Percentiles rank a stretch among this genome's conserved stretches.
Evolutionary conservation across 2,329 filamentous ascomycete species (phyloP).

Genomic region (Colletotrichum tropicicola): DNA sequence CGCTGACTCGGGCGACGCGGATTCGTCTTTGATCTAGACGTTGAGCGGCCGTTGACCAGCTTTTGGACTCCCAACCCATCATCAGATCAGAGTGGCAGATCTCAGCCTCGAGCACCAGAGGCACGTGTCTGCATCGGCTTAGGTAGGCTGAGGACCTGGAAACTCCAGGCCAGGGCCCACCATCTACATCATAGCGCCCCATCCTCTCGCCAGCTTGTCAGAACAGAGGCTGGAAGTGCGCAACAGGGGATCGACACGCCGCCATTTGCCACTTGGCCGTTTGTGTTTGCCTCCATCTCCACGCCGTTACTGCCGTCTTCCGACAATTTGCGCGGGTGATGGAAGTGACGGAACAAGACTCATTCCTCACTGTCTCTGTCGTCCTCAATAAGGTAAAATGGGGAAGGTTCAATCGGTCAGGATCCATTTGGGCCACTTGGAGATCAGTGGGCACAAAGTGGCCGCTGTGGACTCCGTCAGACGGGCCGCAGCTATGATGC

Average conservation of each 20-base stretch:
- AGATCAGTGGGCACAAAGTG: neutral
- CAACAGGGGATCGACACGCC: conserved; percentile 10
- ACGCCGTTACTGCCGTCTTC: conserved; percentile 4
- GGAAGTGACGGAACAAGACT: neutral
- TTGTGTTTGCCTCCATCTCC: neutral
- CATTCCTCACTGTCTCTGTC: too few species aligned
- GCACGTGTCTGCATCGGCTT: too few species aligned
- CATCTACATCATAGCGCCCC: conserved; percentile 13
- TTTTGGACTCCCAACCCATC: too few species aligned
- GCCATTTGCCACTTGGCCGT: conserved; percentile 18
- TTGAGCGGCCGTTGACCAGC: neutral
- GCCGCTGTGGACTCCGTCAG: neutral
- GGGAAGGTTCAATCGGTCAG: neutral
- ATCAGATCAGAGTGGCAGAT: neutral
- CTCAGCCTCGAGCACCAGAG: neutral
- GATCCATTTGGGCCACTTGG: neutral
- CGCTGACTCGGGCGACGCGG: neutral
- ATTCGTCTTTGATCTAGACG: neutral
- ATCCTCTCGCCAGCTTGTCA: neutral
- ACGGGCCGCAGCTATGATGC: neutral
- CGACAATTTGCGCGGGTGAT: neutral
- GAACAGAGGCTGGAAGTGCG: neutral
- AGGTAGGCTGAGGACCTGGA: neutral
- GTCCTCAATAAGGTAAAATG: neutral
- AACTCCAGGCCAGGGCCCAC: neutral